Evolutionary conservation across 176 grass and related monocot species (phyloP), one percentile per base, ranked within the genome.

Genomic region (Zea luxurians): DNA sequence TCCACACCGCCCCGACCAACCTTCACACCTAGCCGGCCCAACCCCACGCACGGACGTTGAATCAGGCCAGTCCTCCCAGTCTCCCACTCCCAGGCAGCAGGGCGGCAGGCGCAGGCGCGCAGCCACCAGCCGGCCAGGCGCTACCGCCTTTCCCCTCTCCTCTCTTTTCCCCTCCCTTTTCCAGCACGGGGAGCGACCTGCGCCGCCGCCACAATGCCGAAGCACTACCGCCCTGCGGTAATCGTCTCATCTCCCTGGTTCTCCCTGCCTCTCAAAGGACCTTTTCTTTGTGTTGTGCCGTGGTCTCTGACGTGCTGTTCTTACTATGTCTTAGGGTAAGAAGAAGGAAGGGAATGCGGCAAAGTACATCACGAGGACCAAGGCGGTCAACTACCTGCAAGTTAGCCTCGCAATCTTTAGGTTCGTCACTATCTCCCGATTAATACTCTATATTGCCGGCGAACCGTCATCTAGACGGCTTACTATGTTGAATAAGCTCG

Each of bases 341-440:
- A 95, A 91, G 83, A 99, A 99, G 86, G 92, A 99, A 73, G 92
- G 96, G 68, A 99, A 95, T 42, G 90, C 88, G 5, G 96, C 90
- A n/a, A 95, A 93, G 88, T 99, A 95, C 77, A 91, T 95, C 78
- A 99, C 96, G 16, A 91, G 92, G 78, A 99, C 78, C 60, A 99
- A 91, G 88, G 96, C 96, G 4, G 85, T 95, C 38, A 89, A 76
- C 57, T 84, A 95, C 70, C 86, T 99, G 34, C 96, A 99, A 89
- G 81, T 91, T 57, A 87, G 86, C 76, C 90, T 95, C 40, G 41
- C 85, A 4, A 75, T 62, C n/a, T 99, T 99, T 67, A 95, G 96
- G 96, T 99, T 10, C 42, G 15, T 13, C 37, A 13, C 35, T 48
- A 37, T 48, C 73, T 48, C 15, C 36, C 10, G 13, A 36, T 34